Base-by-base conservation (phyloP, 2,329 filamentous ascomycete species). In the Penicillium sp. region DNA sequence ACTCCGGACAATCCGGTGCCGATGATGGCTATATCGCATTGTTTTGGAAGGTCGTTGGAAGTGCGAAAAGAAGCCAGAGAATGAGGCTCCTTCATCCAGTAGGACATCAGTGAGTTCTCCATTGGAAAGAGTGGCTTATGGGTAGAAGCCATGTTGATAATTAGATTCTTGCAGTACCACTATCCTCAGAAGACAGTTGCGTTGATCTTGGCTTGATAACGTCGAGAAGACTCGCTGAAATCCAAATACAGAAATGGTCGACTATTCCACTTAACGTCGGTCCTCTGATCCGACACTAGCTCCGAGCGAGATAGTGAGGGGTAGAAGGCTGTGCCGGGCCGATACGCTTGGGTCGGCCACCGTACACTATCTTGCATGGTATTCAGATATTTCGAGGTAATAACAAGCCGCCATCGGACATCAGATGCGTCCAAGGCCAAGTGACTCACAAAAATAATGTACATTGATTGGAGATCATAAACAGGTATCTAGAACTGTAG, bases 401-500 rank as follows among this genome's bases (percentile, higher is more conserved):
- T 8, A 29, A 29, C 28, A 29, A 26, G 18, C 18, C 24, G 2
- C 24, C 24, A 13, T 31, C 12, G 29, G 29, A 4, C 29, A 8
- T 13, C 6, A 31, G 12, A 13, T 12, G 12, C 12, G 12, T 31
- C 5, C 29, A 31, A 33, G 24, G 24, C 24, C 24, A 7, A 26
- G 6, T 26, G 24, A 2, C 24, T 3, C 24, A 26, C 24, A 26
- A 6, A 10, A 23, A 6, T 18, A 39, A 39, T 34, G 24, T 48
- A n/a, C 9, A 49, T 28, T n/a, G 31, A 51, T 41, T 29, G 47
- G 50, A 53, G 56, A 58, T 49, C 47, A 36, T 33, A 34, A 52
- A 42, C 39, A 53, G 56, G 56, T 58, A 59, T 59, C 56, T 48
- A 45, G 16, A 46, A 55, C 33, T 57, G 55, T 53, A 39, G 41